phyloP scores from a whole-genome alignment of 148 eudicot genomes.

The Amaranthus cruentus region DNA sequence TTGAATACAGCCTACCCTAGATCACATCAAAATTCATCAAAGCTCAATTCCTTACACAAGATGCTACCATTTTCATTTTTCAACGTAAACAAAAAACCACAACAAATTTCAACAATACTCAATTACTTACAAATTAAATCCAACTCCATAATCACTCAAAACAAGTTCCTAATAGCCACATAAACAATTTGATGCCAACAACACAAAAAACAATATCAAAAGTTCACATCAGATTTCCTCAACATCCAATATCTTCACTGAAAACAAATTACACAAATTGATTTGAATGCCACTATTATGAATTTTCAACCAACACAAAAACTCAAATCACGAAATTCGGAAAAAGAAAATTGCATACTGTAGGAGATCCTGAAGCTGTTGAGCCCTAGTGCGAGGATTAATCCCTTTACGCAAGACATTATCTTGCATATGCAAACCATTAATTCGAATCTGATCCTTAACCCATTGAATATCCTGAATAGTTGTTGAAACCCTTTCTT shows the following conservation, averaged over 20 bases:
- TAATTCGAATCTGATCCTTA: slow-evolving; percentile 59
- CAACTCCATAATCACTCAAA: not conserved
- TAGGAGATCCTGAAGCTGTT: slow-evolving; percentile 77
- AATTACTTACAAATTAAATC: not conserved
- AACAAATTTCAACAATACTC: no score
- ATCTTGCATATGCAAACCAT: slow-evolving; percentile 82
- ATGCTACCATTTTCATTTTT: no score
- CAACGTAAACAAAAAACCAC: no score
- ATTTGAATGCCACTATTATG: not conserved
- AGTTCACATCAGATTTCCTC: not conserved
- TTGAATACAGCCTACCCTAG: no score
- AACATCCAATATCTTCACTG: not conserved
- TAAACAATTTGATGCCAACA: no score
- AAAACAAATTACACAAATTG: slow-evolving; percentile 10
- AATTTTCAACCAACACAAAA: not conserved
- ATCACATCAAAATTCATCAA: no score
- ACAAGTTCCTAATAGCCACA: no score
- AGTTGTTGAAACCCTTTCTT: slow-evolving; percentile 36
- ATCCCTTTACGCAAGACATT: slow-evolving; percentile 88
- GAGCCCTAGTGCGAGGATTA: slow-evolving; percentile 87
- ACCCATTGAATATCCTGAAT: slow-evolving; percentile 73
- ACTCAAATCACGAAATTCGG: not conserved
- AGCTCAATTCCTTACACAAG: no score
- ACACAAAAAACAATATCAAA: no score
- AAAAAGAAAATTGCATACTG: slow-evolving; percentile 32